phyloP scores from a whole-genome alignment of 2,329 filamentous ascomycete species.

The Trichoderma guizhouense region DNA sequence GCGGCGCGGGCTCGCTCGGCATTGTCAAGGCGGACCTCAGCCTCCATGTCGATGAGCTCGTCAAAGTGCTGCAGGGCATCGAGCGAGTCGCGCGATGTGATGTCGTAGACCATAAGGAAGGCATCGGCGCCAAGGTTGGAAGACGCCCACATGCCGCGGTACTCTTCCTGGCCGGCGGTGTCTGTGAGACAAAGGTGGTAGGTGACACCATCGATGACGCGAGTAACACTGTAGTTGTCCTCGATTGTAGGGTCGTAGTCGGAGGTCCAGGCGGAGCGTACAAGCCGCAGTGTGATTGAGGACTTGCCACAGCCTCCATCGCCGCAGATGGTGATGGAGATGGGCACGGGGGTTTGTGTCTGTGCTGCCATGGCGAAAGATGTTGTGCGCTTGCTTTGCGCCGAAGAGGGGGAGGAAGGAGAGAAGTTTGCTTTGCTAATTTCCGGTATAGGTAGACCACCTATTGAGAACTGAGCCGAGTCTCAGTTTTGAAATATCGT shows the following conservation, averaged over 20 bases:
- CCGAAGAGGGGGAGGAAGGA: not conserved
- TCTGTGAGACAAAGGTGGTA: constrained; percentile 79
- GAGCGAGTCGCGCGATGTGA: constrained; percentile 67
- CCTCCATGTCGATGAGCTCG: constrained; percentile 79
- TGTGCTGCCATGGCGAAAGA: not conserved
- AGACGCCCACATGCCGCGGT: constrained; percentile 80
- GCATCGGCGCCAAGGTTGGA: constrained; percentile 77
- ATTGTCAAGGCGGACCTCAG: constrained; percentile 65
- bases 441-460: not conserved
- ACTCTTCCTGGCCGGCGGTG: constrained; percentile 87
- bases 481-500: not conserved
- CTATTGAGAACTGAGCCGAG: not conserved
- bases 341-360: constrained; percentile 45
- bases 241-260: constrained; percentile 80
- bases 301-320: constrained; percentile 84
- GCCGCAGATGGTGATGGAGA: constrained; percentile 79
- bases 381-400: not conserved
- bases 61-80: constrained; percentile 74
- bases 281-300: constrained; percentile 77
- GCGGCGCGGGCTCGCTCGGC: constrained; percentile 50
- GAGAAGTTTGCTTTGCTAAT: not conserved
- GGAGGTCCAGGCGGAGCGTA: constrained; percentile 78
- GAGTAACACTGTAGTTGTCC: constrained; percentile 81
- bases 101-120: constrained; percentile 85
- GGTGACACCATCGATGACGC: constrained; percentile 72